Base-by-base conservation (phyloP, 371 early-diverging fungal species). In the Circinella umbellata region DNA sequence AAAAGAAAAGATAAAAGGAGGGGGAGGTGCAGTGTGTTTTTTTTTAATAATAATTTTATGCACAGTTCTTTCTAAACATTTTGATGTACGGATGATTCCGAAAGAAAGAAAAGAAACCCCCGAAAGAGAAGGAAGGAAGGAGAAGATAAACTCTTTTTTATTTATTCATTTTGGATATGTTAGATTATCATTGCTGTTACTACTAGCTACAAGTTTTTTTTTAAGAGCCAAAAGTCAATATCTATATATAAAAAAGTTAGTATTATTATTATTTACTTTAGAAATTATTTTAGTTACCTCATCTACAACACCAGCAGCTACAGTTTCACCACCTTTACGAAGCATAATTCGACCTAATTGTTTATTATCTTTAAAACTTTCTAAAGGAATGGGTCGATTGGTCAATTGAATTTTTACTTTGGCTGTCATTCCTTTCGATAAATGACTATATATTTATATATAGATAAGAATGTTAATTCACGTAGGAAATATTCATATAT, bases 241-340 rank as follows among this genome's bases (percentile, higher is more conserved):
- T 84, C 78, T 85, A 76, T 34, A 71, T 13, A 35, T 60, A 38
- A 63, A 38, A 63, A 61, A 27, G 17, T 15, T 27, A 17, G 48
- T 17, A 36, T 3, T 14, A 35, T 61, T 36, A 46, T 54, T 10
- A 54, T 20, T n/a, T 1, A 54, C n/a, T 54, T 54, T 11, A 18
- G 11, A 20, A 14, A 18, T 27, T 27, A 27, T 27, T 42, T 61
- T 27, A n/a, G 63, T 79, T 75, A 91, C 84, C 63, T 86, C 78
- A 15, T 79, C 88, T 4, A 94, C 94, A 53, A 98, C 91, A 15
- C 99, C 99, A 9, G 96, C 96, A 8, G 98, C 98, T 14, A 98
- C 89, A 0, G 97, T 96, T 67, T 92, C 89, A 20, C 94, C 92
- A 27, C 89, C 92, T 70, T 89, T 90, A 57, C 98, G 88, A 63